Evolutionary conservation across 139 green algal genomes (phyloP), one percentile per base, ranked within the genome.

Genomic region (Chlorella ohadii): DNA sequence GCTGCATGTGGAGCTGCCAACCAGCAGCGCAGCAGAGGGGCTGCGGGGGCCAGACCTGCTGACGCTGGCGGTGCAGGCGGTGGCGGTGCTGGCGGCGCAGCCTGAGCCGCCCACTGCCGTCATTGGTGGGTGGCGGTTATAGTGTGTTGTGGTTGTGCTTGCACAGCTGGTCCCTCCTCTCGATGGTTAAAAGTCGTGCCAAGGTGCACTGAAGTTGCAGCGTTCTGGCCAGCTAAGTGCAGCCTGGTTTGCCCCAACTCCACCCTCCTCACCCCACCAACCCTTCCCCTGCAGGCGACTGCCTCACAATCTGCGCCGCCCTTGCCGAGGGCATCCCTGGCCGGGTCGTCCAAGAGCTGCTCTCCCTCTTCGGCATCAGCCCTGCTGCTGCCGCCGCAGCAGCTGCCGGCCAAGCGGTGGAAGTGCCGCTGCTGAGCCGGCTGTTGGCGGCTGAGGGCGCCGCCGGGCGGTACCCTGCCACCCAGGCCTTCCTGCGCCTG

Each of bases 391-490:
- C 57, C 15, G 39, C 65, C 1, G 47, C 65, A 27, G 56, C 65
- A 16, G 59, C 70, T 12, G 68, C 33, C 0, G 57, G 55, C 17
- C 51, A 70, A 56, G 33, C 44, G 27, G 36, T 72, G 7, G 85
- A 86, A 9, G 28, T 57, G 11, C 78, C 84, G 1, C 39, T 72
- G 27, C 81, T 88, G 36, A 33, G 61, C 28, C n/a, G 47, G 4
- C 22, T 88, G 71, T 20, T 77, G 33, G 55, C 22, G 41, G 71
- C 89, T 16, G 91, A 94, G 80, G 63, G 41, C 17, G 81, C 85
- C 6, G 20, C n/a, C 22, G 85, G 86, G 44, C 39, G 41, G 23
- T 94, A 92, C 81, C 89, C 92, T 1, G 73, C 88, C 13, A 94
- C 88, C 0, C 33, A 31, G 4, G 86, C 86, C 28, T 70, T 91